Percentiles rank a stretch among this genome's conserved stretches.
phyloP scores from a whole-genome alignment of 2,329 filamentous ascomycete species.

The Hortaea sp. region DNA sequence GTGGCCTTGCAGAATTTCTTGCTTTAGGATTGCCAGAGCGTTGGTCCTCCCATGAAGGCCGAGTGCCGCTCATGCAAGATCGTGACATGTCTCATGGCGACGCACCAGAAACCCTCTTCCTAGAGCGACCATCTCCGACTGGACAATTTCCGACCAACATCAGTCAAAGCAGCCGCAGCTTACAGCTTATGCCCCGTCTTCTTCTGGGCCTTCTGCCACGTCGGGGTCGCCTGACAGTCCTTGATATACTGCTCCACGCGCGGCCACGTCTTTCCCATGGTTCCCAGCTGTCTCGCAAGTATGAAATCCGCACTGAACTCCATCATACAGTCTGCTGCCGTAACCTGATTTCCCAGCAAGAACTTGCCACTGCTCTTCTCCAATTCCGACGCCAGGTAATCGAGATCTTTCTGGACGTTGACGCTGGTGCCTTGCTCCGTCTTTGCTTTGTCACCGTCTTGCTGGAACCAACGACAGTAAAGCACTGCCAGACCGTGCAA shows the following conservation, averaged over 20 bases:
- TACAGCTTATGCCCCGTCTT: slow-evolving; percentile 30
- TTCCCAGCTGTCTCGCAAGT: slow-evolving; percentile 28
- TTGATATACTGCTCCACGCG: slow-evolving; percentile 28
- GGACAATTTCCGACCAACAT: too few species aligned
- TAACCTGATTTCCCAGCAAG: slow-evolving; percentile 29
- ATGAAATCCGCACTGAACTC: slow-evolving; percentile 34
- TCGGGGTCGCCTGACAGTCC: slow-evolving; percentile 26
- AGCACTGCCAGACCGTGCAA: slow-evolving; percentile 36
- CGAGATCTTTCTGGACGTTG: slow-evolving; percentile 37
- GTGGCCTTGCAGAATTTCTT: too few species aligned
- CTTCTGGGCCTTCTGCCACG: slow-evolving; percentile 30
- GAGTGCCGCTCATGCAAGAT: too few species aligned
- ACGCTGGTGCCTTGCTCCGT: slow-evolving; percentile 29
- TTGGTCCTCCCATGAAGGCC: too few species aligned
- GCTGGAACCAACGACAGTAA: slow-evolving; percentile 36
- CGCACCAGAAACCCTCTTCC: too few species aligned
- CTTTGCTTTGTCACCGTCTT: slow-evolving; percentile 24
- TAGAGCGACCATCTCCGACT: too few species aligned
- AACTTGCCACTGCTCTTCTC: slow-evolving; percentile 29
- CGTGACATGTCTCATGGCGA: too few species aligned
- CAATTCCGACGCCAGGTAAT: slow-evolving; percentile 36
- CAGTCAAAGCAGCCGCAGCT: neutral
- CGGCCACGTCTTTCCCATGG: slow-evolving; percentile 25
- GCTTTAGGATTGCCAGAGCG: too few species aligned
- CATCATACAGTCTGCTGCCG: slow-evolving; percentile 36